These are phyloP conservation scores for Parachlorella kessleri DNA, from an alignment of 139 green algal species.

Conservation along the genomic window DNA sequence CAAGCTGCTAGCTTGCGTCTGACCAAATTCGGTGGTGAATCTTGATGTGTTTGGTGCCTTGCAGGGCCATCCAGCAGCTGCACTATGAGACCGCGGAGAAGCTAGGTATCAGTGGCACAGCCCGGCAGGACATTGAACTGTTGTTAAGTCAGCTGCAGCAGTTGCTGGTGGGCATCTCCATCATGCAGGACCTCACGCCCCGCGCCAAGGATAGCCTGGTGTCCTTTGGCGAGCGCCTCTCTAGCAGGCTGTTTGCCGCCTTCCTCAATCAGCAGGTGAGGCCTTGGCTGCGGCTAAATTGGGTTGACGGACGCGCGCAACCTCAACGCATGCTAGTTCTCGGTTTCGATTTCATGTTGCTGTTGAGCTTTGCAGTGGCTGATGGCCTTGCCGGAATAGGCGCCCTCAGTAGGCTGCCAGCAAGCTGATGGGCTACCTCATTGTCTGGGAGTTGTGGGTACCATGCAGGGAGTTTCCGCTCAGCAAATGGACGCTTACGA, in stretches of 20 bases:
- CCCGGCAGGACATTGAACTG: conserved; percentile 64
- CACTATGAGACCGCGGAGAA: conserved; percentile 70
- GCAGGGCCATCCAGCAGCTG: conserved; percentile 70
- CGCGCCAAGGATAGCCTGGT: conserved; percentile 93
- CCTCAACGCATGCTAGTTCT: too few species aligned
- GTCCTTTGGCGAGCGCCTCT: conserved; percentile 97
- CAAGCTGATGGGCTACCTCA: too few species aligned
- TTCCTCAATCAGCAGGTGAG: conserved; percentile 65
- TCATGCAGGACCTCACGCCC: conserved; percentile 91
- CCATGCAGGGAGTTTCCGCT: conserved; percentile 69
- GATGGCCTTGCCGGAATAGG: too few species aligned
- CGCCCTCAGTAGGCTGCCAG: too few species aligned
- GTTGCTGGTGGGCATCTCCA: conserved; percentile 89
- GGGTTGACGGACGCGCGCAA: too few species aligned
- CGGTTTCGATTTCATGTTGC: too few species aligned
- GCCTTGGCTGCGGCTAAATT: too few species aligned
- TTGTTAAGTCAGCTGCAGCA: conserved; percentile 86
- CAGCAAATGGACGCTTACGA: conserved; percentile 90
- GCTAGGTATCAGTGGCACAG: conserved; percentile 62
- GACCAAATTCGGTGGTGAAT: too few species aligned
- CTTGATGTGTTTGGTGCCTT: too few species aligned
- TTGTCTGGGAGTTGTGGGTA: too few species aligned
- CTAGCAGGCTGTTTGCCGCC: conserved; percentile 92
- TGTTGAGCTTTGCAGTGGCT: too few species aligned
- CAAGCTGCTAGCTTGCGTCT: too few species aligned